Conservation (phyloP, 495 filamentous ascomycete genomes). For the Neurospora tetrasperma region DNA sequence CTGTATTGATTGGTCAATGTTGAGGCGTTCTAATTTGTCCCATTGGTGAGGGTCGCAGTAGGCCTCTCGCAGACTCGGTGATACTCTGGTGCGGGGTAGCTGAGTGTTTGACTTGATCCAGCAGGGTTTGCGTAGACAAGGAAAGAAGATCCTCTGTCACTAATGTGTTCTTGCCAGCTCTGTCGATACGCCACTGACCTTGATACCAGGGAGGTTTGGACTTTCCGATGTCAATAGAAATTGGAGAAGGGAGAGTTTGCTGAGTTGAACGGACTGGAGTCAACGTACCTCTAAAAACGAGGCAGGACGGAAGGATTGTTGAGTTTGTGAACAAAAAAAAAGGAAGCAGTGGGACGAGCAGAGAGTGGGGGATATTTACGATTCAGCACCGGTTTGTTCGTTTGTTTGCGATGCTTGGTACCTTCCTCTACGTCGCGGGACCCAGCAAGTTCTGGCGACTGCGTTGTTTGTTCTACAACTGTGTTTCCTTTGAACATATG, state of each 20-base stretch:
- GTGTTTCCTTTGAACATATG: no score
- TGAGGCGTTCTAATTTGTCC: neutral
- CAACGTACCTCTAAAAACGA: neutral
- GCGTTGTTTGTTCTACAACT: no score
- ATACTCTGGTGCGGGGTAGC: neutral
- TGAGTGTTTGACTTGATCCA: neutral
- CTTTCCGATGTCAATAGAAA: neutral
- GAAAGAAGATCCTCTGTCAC: neutral
- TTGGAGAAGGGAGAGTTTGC: neutral
- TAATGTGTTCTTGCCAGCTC: neutral
- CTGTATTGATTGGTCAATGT: neutral
- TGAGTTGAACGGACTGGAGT: neutral
- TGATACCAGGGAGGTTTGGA: neutral
- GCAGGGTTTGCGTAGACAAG: neutral
- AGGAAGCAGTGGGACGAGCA: no score
- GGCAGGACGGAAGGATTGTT: neutral
- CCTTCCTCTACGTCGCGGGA: no score
- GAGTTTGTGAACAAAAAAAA: neutral
- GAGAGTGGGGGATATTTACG: no score
- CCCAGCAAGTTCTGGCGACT: no score
- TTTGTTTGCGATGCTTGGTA: no score
- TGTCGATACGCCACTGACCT: neutral
- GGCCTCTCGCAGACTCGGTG: neutral
- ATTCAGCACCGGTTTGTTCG: no score
- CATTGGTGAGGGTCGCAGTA: neutral